Base-by-base conservation (phyloP, 2,329 filamentous ascomycete species). In the Pseudogymnoascus sp. region DNA sequence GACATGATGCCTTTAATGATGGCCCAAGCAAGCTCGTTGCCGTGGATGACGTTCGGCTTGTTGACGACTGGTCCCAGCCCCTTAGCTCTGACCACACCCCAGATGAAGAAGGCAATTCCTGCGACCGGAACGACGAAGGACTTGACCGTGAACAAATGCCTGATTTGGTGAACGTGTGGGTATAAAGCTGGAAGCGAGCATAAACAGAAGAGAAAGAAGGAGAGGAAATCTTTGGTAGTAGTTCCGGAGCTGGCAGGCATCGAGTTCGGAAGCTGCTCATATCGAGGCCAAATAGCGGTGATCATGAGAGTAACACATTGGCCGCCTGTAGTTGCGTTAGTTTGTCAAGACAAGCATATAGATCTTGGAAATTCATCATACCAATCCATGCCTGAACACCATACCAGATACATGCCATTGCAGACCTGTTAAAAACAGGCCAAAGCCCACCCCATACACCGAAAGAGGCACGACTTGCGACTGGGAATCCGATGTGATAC, bases 61-160 rank as follows among this genome's bases (percentile, higher is more conserved):
- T 86, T 80, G 23, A 96, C 82, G 68, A 97, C 91, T 0, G 91
- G 91, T 1, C 93, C 93, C 64, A 93, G 82, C 0, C 92, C 93
- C 47, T 91, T 85, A 31, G 93, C 93, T 26, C 89, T 85, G 37
- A 90, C 86, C 26, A 96, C 81, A 1, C 90, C 84, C 93, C 93
- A 97, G 71, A 91, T 88, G 75, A 96, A 89, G 75, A 95, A 95
- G 12, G 89, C 86, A 60, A 96, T 80, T 61, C 89, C 92, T n/a
- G 91, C 91, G 39, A 82, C 81, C 0, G 93, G 93, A 0, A 95
- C 92, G 65, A 96, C 84, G 72, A 86, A 89, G 0, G 93, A 86
- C 77, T 97, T 97, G 72, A 91, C 89, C 0, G 92, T 96, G 77
- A 96, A 96, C 3, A 96, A 79, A 73, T 96, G 92, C 54, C 92